Conservation (phyloP, 2,329 filamentous ascomycete species). For the Alternaria infectoria region DNA sequence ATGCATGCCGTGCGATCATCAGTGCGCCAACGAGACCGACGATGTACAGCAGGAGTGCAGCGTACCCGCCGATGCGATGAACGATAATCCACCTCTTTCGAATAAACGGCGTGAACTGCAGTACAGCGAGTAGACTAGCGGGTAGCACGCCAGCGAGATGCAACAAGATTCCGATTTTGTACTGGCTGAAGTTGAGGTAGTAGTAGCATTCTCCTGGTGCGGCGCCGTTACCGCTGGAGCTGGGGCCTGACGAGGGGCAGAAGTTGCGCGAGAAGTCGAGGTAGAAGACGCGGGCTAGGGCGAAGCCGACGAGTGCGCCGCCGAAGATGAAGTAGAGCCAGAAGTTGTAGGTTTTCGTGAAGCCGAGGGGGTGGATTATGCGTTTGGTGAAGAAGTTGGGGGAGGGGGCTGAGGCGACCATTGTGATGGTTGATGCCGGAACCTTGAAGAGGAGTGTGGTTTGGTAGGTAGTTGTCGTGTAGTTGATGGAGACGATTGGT, state of each 20-base stretch:
- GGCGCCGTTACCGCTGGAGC: conserved; percentile 22
- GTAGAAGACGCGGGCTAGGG: conserved; percentile 57
- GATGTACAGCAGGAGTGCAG: conserved; percentile 57
- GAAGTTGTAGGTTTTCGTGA: conserved; percentile 65
- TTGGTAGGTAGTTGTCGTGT: background rate
- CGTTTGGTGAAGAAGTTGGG: conserved; percentile 18
- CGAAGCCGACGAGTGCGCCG: conserved; percentile 42
- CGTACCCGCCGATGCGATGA: conserved; percentile 68
- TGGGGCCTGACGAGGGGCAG: conserved; percentile 14
- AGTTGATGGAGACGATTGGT: background rate
- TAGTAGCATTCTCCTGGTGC: conserved; percentile 56
- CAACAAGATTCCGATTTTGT: conserved; percentile 50
- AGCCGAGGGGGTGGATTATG: conserved; percentile 56
- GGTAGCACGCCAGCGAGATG: conserved; percentile 53
- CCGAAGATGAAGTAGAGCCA: conserved; percentile 51
- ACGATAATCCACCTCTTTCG: conserved; percentile 58
- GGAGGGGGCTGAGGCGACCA: conserved; percentile 17
- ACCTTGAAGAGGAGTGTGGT: too few relatives aligned
- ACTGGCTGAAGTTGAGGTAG: conserved; percentile 41
- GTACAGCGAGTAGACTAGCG: conserved; percentile 47
- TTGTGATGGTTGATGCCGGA: conserved; percentile 1
- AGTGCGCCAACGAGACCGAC: conserved; percentile 58
- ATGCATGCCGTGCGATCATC: conserved; percentile 59
- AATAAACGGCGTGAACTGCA: conserved; percentile 54
- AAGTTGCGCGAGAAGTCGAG: conserved; percentile 53